Base-by-base conservation (phyloP, 164 flowering plant genomes). In the Vitis riparia region DNA sequence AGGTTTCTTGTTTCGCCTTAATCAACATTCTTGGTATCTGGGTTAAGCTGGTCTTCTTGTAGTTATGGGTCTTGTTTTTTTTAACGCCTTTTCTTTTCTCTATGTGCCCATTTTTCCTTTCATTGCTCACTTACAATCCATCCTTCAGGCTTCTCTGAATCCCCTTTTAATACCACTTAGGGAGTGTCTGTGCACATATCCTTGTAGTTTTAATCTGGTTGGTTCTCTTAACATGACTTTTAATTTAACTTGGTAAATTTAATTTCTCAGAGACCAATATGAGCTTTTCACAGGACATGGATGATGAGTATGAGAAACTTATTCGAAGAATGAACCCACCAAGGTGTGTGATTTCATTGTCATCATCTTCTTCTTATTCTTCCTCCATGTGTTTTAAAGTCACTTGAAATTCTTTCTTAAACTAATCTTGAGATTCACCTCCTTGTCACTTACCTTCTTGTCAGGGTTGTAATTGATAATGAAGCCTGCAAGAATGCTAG, bases 391-490 rank as follows among this genome's bases (percentile, higher is more conserved):
- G 27, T 62, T 16, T 17, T 60, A 9, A 55, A 44, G 64, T 32
- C 1, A 23, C 4, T 37, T 27, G 30, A 62, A 62, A 17, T 17
- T 27, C 27, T 68, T 6, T 52, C 51, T 17, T 14, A 15, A 50
- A 16, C 51, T n/a, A 15, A 16, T 61, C 23, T 37, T 19, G 48
- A 37, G 48, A 57, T 74, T 71, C 37, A 69, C 55, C 17, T 67
- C 7, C 51, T 27, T 79, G 55, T 48, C 11, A 15, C 9, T 44
- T 5, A 3, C 27, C 50, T 44, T 77, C 5, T 66, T 62, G 50
- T 50, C 81, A 92, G 98, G 89, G 98, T 94, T 76, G 97, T 87
- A 50, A 87, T 94, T 84, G 98, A 94, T 66, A 94, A 92, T 65
- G 95, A 88, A 63, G 66, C 89, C 64, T 88, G 92, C 88, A 80